These are phyloP conservation scores for Athelia psychrophila DNA, from an alignment of 1,284 basidiomycete species.

Conservation along the genomic window DNA sequence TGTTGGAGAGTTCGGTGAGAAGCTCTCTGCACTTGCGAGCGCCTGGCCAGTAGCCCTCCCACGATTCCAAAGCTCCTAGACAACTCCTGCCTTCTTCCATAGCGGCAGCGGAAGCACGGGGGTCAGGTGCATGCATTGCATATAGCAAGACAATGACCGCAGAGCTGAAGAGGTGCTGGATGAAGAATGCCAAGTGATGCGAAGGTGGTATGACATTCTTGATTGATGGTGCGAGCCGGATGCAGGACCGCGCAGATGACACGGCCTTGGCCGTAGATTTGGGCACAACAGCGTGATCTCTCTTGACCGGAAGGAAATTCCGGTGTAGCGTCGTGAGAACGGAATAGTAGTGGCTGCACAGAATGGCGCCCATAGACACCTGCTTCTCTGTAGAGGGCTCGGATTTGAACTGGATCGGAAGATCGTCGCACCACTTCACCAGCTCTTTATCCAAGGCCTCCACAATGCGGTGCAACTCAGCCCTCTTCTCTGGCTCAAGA, in stretches of 20 bases:
- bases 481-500: constrained; percentile 70
- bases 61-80: constrained; percentile 67
- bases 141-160: constrained; percentile 85
- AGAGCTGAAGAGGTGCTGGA: constrained; percentile 88
- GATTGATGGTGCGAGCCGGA: constrained; percentile 82
- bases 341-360: constrained; percentile 89
- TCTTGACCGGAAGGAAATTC: constrained; percentile 77
- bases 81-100: constrained; percentile 82
- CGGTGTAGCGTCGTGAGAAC: constrained; percentile 87
- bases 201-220: constrained; percentile 83
- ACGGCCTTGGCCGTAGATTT: constrained; percentile 77
- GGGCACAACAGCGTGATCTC: constrained; percentile 60
- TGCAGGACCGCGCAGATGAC: constrained; percentile 75
- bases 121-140: constrained; percentile 80
- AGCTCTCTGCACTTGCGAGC: constrained; percentile 83
- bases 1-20: constrained; percentile 64
- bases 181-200: constrained; percentile 88
- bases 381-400: constrained; percentile 70
- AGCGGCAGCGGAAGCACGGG: constrained; percentile 64
- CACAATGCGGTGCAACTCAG: constrained; percentile 70
- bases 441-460: constrained; percentile 76
- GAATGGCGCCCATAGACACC: constrained; percentile 83
- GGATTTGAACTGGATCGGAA: constrained; percentile 72
- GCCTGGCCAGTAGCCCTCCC: constrained; percentile 89
- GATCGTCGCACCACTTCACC: constrained; percentile 77